Evolutionary conservation across 2,329 filamentous ascomycete species (phyloP).

Genomic region (Dothideomycetidae sp.): DNA sequence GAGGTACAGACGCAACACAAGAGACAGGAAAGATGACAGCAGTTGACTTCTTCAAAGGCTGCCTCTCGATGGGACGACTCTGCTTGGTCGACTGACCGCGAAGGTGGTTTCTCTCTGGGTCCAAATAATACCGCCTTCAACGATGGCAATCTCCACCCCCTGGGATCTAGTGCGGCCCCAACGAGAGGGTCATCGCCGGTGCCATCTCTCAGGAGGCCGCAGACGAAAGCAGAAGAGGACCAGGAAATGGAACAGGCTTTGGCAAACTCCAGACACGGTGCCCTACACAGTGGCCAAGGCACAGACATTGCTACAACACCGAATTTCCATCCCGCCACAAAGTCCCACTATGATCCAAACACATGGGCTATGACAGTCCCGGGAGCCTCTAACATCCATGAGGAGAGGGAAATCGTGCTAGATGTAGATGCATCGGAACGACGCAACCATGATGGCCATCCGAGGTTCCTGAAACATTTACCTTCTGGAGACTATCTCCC

Average conservation of each 20-base stretch:
- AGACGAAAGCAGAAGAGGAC: constrained; percentile 20
- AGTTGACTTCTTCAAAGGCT: constrained; percentile 5
- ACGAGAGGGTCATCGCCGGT: constrained; percentile 20
- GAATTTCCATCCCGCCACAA: constrained; percentile 41
- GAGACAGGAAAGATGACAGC: too few relatives aligned
- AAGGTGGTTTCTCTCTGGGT: constrained; percentile 15
- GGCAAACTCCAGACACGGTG: constrained; percentile 14
- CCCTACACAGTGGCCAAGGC: constrained; percentile 30
- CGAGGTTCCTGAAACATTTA: constrained; percentile 44
- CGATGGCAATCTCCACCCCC: constrained; percentile 17
- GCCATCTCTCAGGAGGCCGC: constrained; percentile 15
- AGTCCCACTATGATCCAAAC: constrained; percentile 38
- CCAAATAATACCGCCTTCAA: constrained; percentile 10
- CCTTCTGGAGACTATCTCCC: constrained; percentile 40
- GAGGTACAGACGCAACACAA: constrained; percentile 11
- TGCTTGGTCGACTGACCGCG: constrained; percentile 17
- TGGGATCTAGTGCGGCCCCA: constrained; percentile 19
- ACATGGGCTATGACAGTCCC: constrained; percentile 38
- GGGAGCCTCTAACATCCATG: constrained; percentile 31
- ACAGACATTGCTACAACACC: constrained; percentile 27
- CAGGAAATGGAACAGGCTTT: constrained; percentile 17
- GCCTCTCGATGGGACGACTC: constrained; percentile 19
- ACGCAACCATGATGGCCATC: constrained; percentile 34
- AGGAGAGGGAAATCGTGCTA: constrained; percentile 36
- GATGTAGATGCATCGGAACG: constrained; percentile 34